Evolutionary conservation across 2,329 filamentous ascomycete species (phyloP), one percentile per base, ranked within the genome.

Genomic region (Hirsutella minnesotensis): DNA sequence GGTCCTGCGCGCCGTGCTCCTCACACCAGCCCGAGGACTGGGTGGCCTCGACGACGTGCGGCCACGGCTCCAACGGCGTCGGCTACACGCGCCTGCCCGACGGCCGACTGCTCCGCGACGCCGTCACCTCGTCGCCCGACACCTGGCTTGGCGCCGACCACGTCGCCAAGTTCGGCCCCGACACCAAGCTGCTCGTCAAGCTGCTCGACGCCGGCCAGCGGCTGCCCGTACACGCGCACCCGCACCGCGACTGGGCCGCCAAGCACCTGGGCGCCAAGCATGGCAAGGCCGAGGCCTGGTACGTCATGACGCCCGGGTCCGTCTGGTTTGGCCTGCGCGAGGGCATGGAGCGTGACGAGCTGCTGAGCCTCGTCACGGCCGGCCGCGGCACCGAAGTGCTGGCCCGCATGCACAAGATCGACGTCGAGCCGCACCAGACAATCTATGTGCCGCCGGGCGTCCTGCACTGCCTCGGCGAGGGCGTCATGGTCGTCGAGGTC

Each of bases 231-330:
- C 51, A 52, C 29, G 51, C 48, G 2, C 50, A 53, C 24, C 51
- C 50, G 18, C 47, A 47, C 19, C 45, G 45, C 12, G 43, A 46
- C 38, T 53, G 50, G 46, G 50, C 47, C 3, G 38, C 19, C n/a
- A 40, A 48, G 35, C 47, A 51, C 39, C 27, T 48, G 5, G 44
- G 43, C 12, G 38, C 36, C 19, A 42, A 42, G 22, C 46, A 53
- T 27, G 49, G 51, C 40, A 53, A 53, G 39, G 51, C 51, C 12
- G 51, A 53, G 29, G 47, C 50, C 16, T 50, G 49, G 49, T 51
- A 50, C 36, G 43, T 53, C 13, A 49, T 51, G 16, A 51, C 44
- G 3, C 39, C 39, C 5, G 49, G 51, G 2, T 35, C 39, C 5
- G 45, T 52, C 3, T 49, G 45, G 39, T 40, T 53, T 5, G 41